Conservation (phyloP, 2,329 filamentous ascomycete genomes). For the Sordariomycetes sp. region DNA sequence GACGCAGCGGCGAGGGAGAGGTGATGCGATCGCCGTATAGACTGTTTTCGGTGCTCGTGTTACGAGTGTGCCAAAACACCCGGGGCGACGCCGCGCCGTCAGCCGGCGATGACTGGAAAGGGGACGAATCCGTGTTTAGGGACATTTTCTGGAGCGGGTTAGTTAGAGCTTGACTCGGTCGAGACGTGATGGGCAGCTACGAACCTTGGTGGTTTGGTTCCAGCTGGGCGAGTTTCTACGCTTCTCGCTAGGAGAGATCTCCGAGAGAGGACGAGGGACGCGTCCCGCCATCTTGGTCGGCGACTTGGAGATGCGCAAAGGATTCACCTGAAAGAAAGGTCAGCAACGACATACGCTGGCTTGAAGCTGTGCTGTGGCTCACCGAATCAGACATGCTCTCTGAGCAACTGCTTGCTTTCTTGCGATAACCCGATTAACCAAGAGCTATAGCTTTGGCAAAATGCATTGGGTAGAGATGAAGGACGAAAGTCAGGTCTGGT, state of each 20-base stretch:
- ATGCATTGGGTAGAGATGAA: not conserved
- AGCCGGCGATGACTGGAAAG: conserved; percentile 76
- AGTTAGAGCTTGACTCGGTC: not conserved
- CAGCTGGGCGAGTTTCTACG: conserved; percentile 89
- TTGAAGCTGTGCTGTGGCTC: not conserved
- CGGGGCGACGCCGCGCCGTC: conserved; percentile 62
- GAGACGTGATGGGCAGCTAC: conserved; percentile 8
- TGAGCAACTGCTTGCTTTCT: not conserved
- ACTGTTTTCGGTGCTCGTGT: conserved; percentile 61
- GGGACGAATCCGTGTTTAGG: conserved; percentile 64
- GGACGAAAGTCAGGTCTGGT: not conserved
- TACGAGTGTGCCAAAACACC: conserved; percentile 80
- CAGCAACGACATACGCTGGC: not conserved
- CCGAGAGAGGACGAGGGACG: conserved; percentile 67
- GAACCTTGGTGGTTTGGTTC: conserved; percentile 66
- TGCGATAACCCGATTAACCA: not conserved
- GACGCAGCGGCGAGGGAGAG: conserved; percentile 62
- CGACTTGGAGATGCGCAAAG: conserved; percentile 71
- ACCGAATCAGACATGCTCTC: conserved; percentile 4
- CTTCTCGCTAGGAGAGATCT: conserved; percentile 77
- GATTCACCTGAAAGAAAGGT: conserved; percentile 49
- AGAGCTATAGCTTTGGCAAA: not conserved
- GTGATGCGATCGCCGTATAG: conserved; percentile 45
- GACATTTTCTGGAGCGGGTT: conserved; percentile 47
- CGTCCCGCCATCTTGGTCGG: conserved; percentile 53